These are phyloP conservation scores for Micromonas commoda DNA, from an alignment of 139 green algal genomes.

Conservation along the genomic window DNA sequence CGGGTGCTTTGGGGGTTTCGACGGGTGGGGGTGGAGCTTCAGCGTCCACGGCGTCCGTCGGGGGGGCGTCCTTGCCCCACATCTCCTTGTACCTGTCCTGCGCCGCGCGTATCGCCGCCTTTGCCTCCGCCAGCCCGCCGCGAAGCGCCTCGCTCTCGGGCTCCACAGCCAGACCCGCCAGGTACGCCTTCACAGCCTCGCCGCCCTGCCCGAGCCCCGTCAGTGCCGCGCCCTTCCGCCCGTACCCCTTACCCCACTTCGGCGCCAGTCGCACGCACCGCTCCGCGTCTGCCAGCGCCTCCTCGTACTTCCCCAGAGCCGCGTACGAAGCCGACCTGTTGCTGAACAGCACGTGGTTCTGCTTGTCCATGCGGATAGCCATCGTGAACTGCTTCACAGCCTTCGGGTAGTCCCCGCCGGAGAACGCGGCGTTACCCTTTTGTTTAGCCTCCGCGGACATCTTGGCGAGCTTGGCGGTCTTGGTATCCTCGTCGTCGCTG, in stretches of 20 bases:
- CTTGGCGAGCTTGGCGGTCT: not conserved
- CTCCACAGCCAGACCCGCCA: slow-evolving; percentile 24
- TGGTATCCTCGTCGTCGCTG: not conserved
- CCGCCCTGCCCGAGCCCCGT: slow-evolving; percentile 36
- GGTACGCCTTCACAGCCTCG: slow-evolving; percentile 40
- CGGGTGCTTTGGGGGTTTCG: no score
- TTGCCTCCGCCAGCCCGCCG: slow-evolving; percentile 19
- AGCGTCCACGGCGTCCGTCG: no score
- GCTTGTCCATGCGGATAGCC: slow-evolving; percentile 36
- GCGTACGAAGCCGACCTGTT: slow-evolving; percentile 46
- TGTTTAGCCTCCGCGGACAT: not conserved
- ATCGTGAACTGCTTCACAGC: slow-evolving; percentile 49
- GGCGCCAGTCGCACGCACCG: slow-evolving; percentile 30
- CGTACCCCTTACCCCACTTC: slow-evolving; percentile 38
- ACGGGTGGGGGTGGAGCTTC: no score
- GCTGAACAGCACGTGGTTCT: slow-evolving; percentile 40
- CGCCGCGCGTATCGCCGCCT: slow-evolving; percentile 11
- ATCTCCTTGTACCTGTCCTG: slow-evolving; percentile 32
- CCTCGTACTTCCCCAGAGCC: slow-evolving; percentile 36
- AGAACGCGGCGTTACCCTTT: slow-evolving; percentile 48
- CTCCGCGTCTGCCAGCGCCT: slow-evolving; percentile 38
- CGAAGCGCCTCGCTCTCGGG: slow-evolving; percentile 13
- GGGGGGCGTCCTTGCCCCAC: slow-evolving; percentile 25
- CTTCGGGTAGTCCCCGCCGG: slow-evolving; percentile 38
- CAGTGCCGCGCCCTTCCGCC: slow-evolving; percentile 40